A percentile compares a stretch with the other conserved stretches of the same genome.
Conservation (phyloP, 2,329 filamentous ascomycete species). For the Fusarium protoensiforme region DNA sequence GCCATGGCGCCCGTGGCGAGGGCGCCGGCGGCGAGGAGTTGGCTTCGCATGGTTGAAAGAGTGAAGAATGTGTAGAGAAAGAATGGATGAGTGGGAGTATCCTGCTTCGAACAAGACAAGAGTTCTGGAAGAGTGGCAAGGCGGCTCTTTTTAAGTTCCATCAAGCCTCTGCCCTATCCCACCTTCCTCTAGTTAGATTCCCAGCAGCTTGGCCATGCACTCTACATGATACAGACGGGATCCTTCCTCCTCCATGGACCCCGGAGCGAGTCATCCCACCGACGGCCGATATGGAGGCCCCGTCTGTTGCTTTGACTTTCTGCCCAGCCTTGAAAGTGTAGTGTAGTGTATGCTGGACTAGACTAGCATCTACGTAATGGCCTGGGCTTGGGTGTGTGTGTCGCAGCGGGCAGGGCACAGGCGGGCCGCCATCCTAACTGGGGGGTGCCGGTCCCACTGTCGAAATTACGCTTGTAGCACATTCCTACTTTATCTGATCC, state of each 20-base stretch:
- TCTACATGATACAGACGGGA: neutral
- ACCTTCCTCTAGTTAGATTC: neutral
- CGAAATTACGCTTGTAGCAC: slow-evolving; percentile 35
- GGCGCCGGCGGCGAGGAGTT: slow-evolving; percentile 39
- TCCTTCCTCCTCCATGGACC: neutral
- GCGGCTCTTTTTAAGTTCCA: slow-evolving; percentile 33
- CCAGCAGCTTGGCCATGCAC: slow-evolving; percentile 2
- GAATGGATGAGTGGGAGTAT: slow-evolving; percentile 13
- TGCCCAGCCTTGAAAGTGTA: neutral
- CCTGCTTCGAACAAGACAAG: neutral
- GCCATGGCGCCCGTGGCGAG: slow-evolving; percentile 52
- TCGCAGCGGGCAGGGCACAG: slow-evolving; percentile 10
- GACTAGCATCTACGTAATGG: slow-evolving; percentile 13
- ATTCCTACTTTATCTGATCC: slow-evolving; percentile 37
- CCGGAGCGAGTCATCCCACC: slow-evolving; percentile 12
- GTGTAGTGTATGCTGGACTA: neutral
- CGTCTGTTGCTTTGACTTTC: slow-evolving; percentile 10
- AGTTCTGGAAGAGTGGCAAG: neutral
- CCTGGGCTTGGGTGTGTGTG: slow-evolving; percentile 10
- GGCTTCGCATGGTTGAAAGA: slow-evolving; percentile 34
- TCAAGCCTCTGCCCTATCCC: neutral
- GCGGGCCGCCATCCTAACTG: slow-evolving; percentile 14
- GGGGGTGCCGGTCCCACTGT: slow-evolving; percentile 22
- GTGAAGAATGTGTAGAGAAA: neutral
- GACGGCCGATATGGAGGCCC: neutral